These are phyloP conservation scores for Lablab purpureus DNA, from an alignment of 306 rosid genomes.

Conservation along the genomic window DNA sequence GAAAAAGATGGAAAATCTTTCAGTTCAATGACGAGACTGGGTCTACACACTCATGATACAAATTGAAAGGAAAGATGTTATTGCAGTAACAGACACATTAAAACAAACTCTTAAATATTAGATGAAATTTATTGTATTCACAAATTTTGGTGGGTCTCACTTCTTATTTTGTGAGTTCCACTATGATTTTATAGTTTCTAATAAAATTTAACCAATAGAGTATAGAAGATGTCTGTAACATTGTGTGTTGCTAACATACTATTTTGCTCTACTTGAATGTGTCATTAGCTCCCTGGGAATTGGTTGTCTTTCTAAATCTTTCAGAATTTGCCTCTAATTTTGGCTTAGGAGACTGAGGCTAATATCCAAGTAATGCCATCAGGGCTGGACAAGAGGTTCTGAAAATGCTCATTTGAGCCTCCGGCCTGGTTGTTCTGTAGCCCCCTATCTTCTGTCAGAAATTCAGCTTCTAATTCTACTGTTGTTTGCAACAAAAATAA, in stretches of 20 bases:
- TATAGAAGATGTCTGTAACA: no score
- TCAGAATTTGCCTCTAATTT: neutral
- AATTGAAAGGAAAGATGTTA: no score
- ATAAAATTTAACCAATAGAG: no score
- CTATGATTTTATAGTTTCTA: no score
- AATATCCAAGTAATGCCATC: slow-evolving; percentile 4
- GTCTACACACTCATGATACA: slow-evolving; percentile 1
- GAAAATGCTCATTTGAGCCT: neutral
- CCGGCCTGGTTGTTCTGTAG: neutral
- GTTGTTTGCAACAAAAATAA: slow-evolving; percentile 1
- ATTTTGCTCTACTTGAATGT: neutral
- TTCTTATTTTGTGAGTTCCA: no score
- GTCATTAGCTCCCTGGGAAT: slow-evolving; percentile 11
- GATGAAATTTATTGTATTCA: no score
- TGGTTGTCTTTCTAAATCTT: neutral
- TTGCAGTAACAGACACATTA: no score
- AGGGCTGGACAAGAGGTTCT: neutral
- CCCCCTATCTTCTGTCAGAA: slow-evolving; percentile 10
- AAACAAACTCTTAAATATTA: no score
- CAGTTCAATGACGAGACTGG: neutral
- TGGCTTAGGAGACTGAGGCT: slow-evolving; percentile 1
- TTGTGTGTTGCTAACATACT: no score
- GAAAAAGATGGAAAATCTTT: neutral
- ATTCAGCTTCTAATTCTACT: neutral
- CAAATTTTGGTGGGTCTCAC: no score